Evolutionary conservation across 306 rosid genomes (phyloP), one percentile per base, ranked within the genome.

Genomic region (Vigna unguiculata): DNA sequence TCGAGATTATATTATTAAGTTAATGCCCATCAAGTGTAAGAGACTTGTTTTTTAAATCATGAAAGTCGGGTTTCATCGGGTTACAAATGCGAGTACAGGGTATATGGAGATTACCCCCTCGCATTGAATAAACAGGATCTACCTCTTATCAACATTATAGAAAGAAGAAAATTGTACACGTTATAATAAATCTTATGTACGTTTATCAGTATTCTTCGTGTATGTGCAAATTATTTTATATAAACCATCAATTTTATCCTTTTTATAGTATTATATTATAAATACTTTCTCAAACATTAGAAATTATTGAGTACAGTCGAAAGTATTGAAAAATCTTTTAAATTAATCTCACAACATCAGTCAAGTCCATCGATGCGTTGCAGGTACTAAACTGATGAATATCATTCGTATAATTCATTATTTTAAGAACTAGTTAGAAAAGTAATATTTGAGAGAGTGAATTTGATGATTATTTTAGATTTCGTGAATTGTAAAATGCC

Each of bases 21-120:
- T 59, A 67, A 51, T 59, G 80, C 47, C 58, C 70, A 54, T 71
- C 40, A 15, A 41, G 62, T 45, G 58, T 36, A 40, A 43, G 7
- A 36, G 48, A 43, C 16, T 43, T 43, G 49, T 15, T 43, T 34
- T 17, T 17, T 8, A 30, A 47, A 36, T 17, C 40, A 13, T 62
- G 21, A 22, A 66, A 20, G 41, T 25, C n/a, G 63, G 63, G 49
- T 16, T 53, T 79, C 67, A 25, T 32, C 28, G 61, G 58, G 51
- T 59, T 36, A 7, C 49, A 47, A 54, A 74, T 60, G 47, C n/a
- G 20, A 46, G 21, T 54, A 19, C 3, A 17, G 11, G 15, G 49
- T 17, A 17, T 0, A 17, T 0, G 38, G 55, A 66, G 55, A 66
- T 40, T 25, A 25, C 72, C 11, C 3, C 40, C 11, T 30, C 41